Percentiles rank a stretch among this genome's conserved stretches.
phyloP scores from a whole-genome alignment of 2,329 filamentous ascomycete genomes.

The Juglanconis sp. region DNA sequence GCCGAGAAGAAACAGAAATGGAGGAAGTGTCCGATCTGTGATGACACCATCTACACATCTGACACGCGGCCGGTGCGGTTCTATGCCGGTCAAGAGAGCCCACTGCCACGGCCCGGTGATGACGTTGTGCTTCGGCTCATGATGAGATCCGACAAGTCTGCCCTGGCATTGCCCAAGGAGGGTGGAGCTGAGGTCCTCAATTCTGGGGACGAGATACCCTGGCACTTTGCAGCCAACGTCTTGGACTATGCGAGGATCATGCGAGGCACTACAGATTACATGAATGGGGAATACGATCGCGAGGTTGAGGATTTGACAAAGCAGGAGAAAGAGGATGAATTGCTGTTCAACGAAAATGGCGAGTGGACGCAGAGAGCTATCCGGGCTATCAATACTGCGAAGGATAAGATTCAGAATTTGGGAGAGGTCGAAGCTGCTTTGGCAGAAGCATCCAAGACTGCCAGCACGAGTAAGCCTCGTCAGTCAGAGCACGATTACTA shows the following conservation, averaged over 20 bases:
- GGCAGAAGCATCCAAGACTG: conserved; percentile 21
- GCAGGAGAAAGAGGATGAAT: conserved; percentile 84
- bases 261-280: conserved; percentile 88
- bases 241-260: conserved; percentile 93
- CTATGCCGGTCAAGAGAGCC: conserved; percentile 83
- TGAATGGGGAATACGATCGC: conserved; percentile 73
- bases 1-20: conserved; percentile 57
- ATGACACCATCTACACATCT: conserved; percentile 86
- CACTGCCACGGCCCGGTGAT: conserved; percentile 75
- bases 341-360: conserved; percentile 87
- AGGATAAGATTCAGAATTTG: conserved; percentile 64
- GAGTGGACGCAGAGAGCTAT: conserved; percentile 89
- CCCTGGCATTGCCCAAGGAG: conserved; percentile 82
- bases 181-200: conserved; percentile 66
- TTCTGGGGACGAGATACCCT: conserved; percentile 76
- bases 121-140: conserved; percentile 89
- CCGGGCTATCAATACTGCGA: conserved; percentile 67
- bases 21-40: conserved; percentile 96
- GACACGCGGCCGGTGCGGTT: conserved; percentile 88
- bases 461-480: conserved; percentile 17
- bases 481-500: conserved; percentile 59
- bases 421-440: conserved; percentile 27
- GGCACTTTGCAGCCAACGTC: conserved; percentile 92
- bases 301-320: conserved; percentile 72
- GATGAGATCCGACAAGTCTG: conserved; percentile 75